Evolutionary conservation across 306 rosid species (phyloP).

Genomic region (Sindora glabra): DNA sequence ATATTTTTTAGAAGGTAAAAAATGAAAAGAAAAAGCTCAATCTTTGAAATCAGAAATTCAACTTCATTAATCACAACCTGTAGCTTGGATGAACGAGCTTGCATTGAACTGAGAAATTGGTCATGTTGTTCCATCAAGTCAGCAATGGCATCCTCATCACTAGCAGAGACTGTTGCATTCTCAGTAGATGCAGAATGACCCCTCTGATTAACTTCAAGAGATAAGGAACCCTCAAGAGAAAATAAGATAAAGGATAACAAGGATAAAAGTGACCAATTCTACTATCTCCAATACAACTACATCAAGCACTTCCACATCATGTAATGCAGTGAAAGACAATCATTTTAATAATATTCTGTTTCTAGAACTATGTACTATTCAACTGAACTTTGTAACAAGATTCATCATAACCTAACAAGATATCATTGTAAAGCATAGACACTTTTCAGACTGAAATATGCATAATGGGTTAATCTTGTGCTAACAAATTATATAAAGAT

Average conservation of each 20-base stretch:
- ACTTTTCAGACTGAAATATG: background rate
- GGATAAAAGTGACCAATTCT: background rate
- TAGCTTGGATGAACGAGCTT: slow-evolving; percentile 81
- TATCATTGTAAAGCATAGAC: background rate
- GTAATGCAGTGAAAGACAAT: background rate
- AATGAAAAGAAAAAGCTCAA: too few species aligned
- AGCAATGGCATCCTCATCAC: slow-evolving; percentile 79
- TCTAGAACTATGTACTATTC: background rate
- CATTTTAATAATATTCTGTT: background rate
- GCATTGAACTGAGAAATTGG: slow-evolving; percentile 81
- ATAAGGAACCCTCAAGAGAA: slow-evolving; percentile 19
- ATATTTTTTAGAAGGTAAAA: too few species aligned
- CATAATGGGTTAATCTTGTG: too few species aligned
- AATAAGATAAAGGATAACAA: background rate
- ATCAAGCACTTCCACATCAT: background rate
- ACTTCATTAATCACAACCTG: slow-evolving; percentile 47
- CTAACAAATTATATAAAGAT: too few species aligned
- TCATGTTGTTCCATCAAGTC: slow-evolving; percentile 77
- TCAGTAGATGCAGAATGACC: slow-evolving; percentile 54
- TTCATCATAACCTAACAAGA: background rate
- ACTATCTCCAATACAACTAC: slow-evolving; percentile 2
- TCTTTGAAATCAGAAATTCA: too few species aligned
- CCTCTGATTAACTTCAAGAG: slow-evolving; percentile 56
- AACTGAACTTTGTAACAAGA: background rate
- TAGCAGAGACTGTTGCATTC: slow-evolving; percentile 67